A percentile compares a stretch with the other conserved stretches of the same genome.
Evolutionary conservation across 169 alveolate genomes (phyloP).

Genomic region (Blepharisma undulans): DNA sequence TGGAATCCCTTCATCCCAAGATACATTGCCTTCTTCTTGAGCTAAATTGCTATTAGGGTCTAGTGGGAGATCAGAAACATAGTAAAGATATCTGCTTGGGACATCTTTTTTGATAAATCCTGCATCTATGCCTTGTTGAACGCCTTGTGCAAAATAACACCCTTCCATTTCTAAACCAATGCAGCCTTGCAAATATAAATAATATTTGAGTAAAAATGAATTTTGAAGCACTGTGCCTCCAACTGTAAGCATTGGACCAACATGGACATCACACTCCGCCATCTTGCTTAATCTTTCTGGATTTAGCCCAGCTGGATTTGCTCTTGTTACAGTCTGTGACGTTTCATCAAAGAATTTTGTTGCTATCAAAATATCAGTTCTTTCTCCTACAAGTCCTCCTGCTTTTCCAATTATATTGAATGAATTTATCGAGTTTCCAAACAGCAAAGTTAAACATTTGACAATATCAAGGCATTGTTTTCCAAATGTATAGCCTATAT

Average conservation of each 20-base stretch:
- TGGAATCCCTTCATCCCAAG: constrained; percentile 44
- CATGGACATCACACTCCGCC: constrained; percentile 19
- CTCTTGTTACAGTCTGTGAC: constrained; percentile 13
- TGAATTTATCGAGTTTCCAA: constrained; percentile 15
- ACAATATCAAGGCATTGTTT: constrained; percentile 33
- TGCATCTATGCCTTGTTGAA: constrained; percentile 12
- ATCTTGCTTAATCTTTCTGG: background rate
- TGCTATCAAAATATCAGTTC: constrained; percentile 41
- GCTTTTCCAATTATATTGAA: constrained; percentile 38
- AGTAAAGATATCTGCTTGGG: constrained; percentile 34
- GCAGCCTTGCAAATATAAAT: constrained; percentile 29
- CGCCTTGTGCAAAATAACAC: constrained; percentile 3
- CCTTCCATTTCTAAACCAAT: constrained; percentile 50
- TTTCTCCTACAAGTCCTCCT: constrained; percentile 41
- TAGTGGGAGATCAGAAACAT: constrained; percentile 45
- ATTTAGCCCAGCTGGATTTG: background rate
- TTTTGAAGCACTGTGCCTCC: constrained; percentile 45
- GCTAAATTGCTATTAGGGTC: constrained; percentile 33
- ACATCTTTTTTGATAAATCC: background rate
- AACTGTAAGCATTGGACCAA: constrained; percentile 41
- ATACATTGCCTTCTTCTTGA: constrained; percentile 35
- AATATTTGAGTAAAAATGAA: constrained; percentile 5
- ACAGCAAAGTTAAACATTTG: constrained; percentile 4
- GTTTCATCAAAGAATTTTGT: constrained; percentile 7
- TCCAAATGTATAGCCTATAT: constrained; percentile 46